A percentile compares a stretch with the other conserved stretches of the same genome.
phyloP scores from a whole-genome alignment of 805 yeast genomes.

The Nakazawaea ambrosiae region DNA sequence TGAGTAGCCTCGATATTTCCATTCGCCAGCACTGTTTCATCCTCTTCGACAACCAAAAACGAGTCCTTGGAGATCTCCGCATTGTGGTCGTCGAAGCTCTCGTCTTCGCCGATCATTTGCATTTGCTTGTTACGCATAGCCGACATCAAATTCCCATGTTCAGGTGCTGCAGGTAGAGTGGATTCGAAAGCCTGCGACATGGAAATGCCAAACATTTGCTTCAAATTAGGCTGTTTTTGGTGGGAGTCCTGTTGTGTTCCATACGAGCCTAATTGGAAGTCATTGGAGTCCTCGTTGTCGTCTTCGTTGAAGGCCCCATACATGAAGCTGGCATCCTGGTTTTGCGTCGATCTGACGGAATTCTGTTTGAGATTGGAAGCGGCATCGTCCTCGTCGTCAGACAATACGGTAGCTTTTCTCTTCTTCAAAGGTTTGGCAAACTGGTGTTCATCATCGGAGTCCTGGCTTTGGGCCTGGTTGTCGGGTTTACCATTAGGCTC shows the following conservation, averaged over 20 bases:
- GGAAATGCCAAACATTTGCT: conserved; percentile 5
- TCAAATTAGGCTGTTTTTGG: conserved; percentile 11
- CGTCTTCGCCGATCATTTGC: conserved; percentile 10
- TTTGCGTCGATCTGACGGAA: conserved; percentile 8
- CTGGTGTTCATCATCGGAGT: conserved; percentile 8
- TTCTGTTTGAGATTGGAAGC: background rate
- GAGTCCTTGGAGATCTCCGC: conserved; percentile 12
- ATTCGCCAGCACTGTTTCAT: too few species aligned
- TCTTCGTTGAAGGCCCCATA: conserved; percentile 5
- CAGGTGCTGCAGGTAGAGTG: conserved; percentile 1
- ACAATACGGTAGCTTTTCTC: conserved; percentile 5
- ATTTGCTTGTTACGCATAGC: conserved; percentile 10
- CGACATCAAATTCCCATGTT: conserved; percentile 4
- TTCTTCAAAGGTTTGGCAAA: conserved; percentile 1
- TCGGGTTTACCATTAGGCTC: too few species aligned
- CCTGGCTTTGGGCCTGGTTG: too few species aligned
- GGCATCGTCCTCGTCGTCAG: conserved; percentile 13
- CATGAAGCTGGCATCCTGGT: conserved; percentile 3
- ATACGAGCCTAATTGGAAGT: conserved; percentile 11
- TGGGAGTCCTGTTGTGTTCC: conserved; percentile 4
- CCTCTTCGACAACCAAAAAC: too few species aligned
- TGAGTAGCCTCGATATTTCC: too few species aligned
- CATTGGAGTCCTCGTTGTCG: conserved; percentile 16
- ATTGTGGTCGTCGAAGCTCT: conserved; percentile 7
- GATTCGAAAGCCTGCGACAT: conserved; percentile 9